A percentile compares a stretch with the other conserved stretches of the same genome.
Conservation (phyloP, 305 asterid genomes). For the Fraxinus paxiana region DNA sequence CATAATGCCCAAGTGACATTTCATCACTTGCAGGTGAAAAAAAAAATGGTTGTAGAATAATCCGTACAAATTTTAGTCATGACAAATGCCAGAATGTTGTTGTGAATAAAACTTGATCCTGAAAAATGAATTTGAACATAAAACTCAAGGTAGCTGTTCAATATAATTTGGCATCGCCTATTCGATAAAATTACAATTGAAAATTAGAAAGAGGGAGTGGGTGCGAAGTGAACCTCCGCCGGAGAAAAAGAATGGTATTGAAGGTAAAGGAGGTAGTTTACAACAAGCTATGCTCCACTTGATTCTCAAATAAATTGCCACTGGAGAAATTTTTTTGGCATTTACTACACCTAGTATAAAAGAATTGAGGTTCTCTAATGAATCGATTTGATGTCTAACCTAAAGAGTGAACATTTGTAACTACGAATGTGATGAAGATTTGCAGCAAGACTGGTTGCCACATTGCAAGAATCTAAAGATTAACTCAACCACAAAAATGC, state of each 20-base stretch:
- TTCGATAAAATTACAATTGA: neutral
- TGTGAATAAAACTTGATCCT: neutral
- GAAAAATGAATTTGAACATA: neutral
- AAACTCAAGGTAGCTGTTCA: neutral
- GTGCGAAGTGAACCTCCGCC: neutral
- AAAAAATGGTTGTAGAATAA: neutral
- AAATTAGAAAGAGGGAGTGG: neutral
- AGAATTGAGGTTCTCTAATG: slow-evolving; percentile 33
- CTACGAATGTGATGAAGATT: slow-evolving; percentile 31
- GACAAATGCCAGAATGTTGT: neutral
- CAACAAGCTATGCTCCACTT: neutral
- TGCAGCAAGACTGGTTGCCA: slow-evolving; percentile 34
- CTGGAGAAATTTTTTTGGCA: neutral
- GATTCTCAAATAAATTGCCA: neutral
- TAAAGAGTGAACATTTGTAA: slow-evolving; percentile 30
- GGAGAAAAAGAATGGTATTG: neutral
- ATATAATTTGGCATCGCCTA: neutral
- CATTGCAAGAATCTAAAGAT: slow-evolving; percentile 1
- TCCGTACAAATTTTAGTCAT: neutral
- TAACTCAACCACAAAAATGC: slow-evolving; percentile 1
- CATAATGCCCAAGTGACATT: neutral
- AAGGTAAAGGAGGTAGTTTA: neutral
- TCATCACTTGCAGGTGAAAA: too few relatives aligned
- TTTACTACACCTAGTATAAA: slow-evolving; percentile 7
- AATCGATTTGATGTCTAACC: slow-evolving; percentile 33